These are phyloP conservation scores for Miscanthus lutarioriparius DNA, from an alignment of 176 grass and related monocot species.

Conservation along the genomic window DNA sequence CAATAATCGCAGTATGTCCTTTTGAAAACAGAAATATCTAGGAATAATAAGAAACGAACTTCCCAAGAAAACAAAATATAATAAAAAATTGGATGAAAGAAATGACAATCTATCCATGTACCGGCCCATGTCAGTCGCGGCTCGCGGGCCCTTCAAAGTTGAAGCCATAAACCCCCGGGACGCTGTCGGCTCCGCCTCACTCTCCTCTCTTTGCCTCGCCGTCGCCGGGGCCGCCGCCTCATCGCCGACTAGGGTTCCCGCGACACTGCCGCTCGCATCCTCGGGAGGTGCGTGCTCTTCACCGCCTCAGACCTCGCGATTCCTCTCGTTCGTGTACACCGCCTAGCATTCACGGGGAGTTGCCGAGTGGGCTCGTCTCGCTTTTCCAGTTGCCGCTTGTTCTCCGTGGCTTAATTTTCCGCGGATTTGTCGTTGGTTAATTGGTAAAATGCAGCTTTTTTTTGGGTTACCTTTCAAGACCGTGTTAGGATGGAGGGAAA, in stretches of 20 bases:
- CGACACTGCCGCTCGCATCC: neutral
- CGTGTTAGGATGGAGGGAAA: neutral
- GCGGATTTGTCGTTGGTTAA: neutral
- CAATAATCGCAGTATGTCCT: too few relatives aligned
- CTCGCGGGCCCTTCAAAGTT: neutral
- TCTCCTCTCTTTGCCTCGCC: conserved; percentile 14
- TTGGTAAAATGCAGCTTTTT: neutral
- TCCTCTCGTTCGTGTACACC: neutral
- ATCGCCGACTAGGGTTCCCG: conserved; percentile 36
- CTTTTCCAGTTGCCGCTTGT: neutral
- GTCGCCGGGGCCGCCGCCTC: neutral
- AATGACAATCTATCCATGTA: neutral
- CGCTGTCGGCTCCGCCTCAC: neutral
- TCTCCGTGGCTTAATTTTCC: neutral
- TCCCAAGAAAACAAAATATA: too few relatives aligned
- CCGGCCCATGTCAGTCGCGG: neutral
- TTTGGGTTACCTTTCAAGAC: neutral
- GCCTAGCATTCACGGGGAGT: neutral
- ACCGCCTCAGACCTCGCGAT: neutral
- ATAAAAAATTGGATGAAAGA: neutral
- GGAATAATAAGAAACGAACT: too few relatives aligned
- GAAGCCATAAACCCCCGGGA: conserved; percentile 11
- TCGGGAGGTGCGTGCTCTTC: neutral
- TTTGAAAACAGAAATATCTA: too few relatives aligned
- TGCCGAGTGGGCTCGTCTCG: neutral